A percentile compares a stretch with the other conserved stretches of the same genome.
Evolutionary conservation across 495 filamentous ascomycete genomes (phyloP).

Genomic region (Daldinia grandis): DNA sequence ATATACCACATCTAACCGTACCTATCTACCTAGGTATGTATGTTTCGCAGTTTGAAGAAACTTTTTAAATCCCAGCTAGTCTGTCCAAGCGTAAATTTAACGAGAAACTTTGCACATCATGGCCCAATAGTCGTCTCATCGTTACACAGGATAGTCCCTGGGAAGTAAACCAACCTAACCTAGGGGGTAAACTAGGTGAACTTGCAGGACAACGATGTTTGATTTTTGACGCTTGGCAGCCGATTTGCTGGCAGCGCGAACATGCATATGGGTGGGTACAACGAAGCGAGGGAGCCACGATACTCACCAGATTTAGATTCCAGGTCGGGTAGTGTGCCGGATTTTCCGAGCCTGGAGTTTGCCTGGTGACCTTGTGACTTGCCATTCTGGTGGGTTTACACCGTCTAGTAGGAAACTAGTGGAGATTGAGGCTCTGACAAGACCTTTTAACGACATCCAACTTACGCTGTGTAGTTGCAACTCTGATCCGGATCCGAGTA

Average conservation of each 20-base stretch:
- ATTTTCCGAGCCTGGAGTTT: constrained; percentile 20
- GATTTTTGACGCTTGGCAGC: constrained; percentile 18
- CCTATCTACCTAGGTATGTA: too few species aligned
- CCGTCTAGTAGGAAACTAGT: constrained; percentile 17
- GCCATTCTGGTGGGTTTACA: constrained; percentile 25
- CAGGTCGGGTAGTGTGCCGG: constrained; percentile 21
- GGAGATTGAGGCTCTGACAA: constrained; percentile 41
- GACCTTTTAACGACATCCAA: constrained; percentile 32
- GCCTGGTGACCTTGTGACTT: constrained; percentile 16
- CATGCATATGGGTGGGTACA: constrained; percentile 6
- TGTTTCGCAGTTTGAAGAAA: background rate
- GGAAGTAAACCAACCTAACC: background rate
- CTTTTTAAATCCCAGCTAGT: background rate
- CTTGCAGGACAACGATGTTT: background rate
- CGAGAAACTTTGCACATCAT: background rate
- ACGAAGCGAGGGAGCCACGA: constrained; percentile 9
- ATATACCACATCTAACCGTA: background rate
- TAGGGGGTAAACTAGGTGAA: background rate
- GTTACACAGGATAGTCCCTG: background rate
- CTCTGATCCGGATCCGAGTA: constrained; percentile 24
- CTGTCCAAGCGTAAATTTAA: background rate
- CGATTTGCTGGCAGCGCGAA: constrained; percentile 9
- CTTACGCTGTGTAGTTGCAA: constrained; percentile 22
- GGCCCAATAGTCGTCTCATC: background rate
- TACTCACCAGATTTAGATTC: constrained; percentile 14